These are phyloP conservation scores for Xylaria curta DNA, from an alignment of 495 filamentous ascomycete genomes.

Conservation along the genomic window DNA sequence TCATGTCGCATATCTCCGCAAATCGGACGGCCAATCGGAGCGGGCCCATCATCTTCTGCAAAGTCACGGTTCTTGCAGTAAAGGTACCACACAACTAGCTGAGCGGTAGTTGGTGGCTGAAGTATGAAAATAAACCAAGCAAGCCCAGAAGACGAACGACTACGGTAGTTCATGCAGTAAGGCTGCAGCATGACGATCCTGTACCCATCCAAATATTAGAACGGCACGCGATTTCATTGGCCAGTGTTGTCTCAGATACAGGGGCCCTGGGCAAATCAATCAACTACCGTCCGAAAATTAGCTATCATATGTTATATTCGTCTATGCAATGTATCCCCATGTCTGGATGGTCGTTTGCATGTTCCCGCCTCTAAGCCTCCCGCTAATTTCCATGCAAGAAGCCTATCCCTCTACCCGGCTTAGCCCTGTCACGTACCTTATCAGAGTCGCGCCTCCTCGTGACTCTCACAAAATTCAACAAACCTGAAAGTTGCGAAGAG, in stretches of 20 bases:
- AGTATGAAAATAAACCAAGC: not conserved
- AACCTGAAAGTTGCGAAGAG: not conserved
- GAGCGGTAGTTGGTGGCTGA: not conserved
- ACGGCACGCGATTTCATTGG: not conserved
- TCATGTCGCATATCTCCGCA: not conserved
- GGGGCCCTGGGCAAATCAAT: conserved; percentile 10
- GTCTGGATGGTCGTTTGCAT: not conserved
- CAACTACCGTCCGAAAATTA: not conserved
- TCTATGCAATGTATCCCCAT: conserved; percentile 9
- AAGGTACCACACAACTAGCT: not conserved
- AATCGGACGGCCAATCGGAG: conserved; percentile 10
- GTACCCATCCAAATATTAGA: not conserved
- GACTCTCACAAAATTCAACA: not conserved
- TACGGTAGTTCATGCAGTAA: conserved; percentile 19
- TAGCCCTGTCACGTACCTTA: not conserved
- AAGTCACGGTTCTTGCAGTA: conserved; percentile 1
- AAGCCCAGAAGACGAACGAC: not conserved
- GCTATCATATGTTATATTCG: not conserved
- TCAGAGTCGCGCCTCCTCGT: not conserved
- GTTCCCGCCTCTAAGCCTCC: conserved; percentile 13
- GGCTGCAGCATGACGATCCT: conserved; percentile 6
- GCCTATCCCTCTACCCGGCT: conserved; percentile 14
- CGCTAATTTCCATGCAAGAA: not conserved
- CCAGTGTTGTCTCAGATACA: not conserved
- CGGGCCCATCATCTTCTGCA: not conserved